These are phyloP conservation scores for Solanum hybrid DNA, from an alignment of 305 asterid genomes.

Conservation along the genomic window DNA sequence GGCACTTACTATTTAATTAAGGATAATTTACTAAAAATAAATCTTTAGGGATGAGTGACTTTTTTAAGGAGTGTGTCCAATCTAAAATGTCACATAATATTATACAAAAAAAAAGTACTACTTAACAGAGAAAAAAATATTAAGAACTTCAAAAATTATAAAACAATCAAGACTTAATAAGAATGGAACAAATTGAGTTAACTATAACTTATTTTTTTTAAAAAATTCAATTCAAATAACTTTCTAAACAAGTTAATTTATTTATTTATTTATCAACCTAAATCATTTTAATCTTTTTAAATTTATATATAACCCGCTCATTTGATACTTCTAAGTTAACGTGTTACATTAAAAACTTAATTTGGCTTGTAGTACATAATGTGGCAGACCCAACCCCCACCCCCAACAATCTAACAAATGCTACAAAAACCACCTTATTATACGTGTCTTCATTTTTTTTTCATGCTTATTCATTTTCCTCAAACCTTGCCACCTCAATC, in stretches of 20 bases:
- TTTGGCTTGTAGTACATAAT: not conserved
- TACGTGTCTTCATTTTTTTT: not conserved
- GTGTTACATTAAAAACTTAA: not conserved
- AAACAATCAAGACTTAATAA: not conserved
- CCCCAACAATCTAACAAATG: not conserved
- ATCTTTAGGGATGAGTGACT: not conserved
- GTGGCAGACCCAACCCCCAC: not conserved
- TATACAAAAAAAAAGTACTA: not conserved
- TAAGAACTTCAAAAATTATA: not conserved
- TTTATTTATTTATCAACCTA: not conserved
- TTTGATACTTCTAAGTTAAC: fast-evolving
- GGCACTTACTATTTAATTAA: not conserved
- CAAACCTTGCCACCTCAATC: not conserved
- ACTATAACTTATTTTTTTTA: too few relatives aligned
- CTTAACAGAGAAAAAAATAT: too few relatives aligned
- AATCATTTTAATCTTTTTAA: not conserved
- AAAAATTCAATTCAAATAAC: not conserved
- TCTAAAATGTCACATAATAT: not conserved
- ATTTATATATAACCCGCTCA: not conserved
- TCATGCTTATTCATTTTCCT: not conserved
- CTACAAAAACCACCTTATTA: not conserved
- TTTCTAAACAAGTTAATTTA: too few relatives aligned
- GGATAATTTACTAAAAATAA: not conserved
- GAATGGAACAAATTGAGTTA: not conserved
- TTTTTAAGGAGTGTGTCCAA: not conserved